Percentiles rank a stretch among this genome's conserved stretches.
phyloP scores from a whole-genome alignment of 768 basidiomycete genomes.

The Termitomyces sp. region DNA sequence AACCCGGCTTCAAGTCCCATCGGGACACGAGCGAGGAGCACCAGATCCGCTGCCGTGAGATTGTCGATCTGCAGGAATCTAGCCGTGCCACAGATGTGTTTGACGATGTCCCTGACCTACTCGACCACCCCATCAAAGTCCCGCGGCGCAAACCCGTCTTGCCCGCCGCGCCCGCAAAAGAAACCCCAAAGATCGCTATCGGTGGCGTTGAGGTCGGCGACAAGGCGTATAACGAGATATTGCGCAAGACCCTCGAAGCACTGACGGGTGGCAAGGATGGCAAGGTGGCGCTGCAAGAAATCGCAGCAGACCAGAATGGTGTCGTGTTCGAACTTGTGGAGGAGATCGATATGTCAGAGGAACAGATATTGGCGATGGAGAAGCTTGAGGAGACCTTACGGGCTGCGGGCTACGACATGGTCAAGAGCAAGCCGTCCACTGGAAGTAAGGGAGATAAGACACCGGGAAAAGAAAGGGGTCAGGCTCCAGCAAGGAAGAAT shows the following conservation, averaged over 20 bases:
- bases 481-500: slow-evolving; percentile 9
- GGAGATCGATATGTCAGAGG: slow-evolving; percentile 35
- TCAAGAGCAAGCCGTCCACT: slow-evolving; percentile 27
- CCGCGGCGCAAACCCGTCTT: slow-evolving; percentile 48
- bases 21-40: slow-evolving; percentile 64
- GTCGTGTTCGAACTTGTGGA: slow-evolving; percentile 43
- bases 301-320: slow-evolving; percentile 37
- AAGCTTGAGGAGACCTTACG: slow-evolving; percentile 48
- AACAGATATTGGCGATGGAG: slow-evolving; percentile 35
- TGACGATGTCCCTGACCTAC: slow-evolving; percentile 35
- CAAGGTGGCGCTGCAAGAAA: slow-evolving; percentile 38
- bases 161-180: slow-evolving; percentile 32
- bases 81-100: slow-evolving; percentile 21
- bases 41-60: slow-evolving; percentile 75
- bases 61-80: slow-evolving; percentile 42
- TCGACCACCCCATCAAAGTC: slow-evolving; percentile 54
- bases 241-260: slow-evolving; percentile 37
- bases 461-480: slow-evolving; percentile 24
- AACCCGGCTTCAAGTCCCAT: slow-evolving; percentile 87
- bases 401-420: slow-evolving; percentile 50
- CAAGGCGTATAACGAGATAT: slow-evolving; percentile 25
- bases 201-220: slow-evolving; percentile 15
- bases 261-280: slow-evolving; percentile 25
- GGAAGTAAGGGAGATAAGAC: slow-evolving; percentile 19
- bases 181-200: slow-evolving; percentile 1